Percentiles rank a stretch among this genome's conserved stretches.
Evolutionary conservation across 1,284 basidiomycete species (phyloP).

Genomic region (Sanghuangporus sanghuang): DNA sequence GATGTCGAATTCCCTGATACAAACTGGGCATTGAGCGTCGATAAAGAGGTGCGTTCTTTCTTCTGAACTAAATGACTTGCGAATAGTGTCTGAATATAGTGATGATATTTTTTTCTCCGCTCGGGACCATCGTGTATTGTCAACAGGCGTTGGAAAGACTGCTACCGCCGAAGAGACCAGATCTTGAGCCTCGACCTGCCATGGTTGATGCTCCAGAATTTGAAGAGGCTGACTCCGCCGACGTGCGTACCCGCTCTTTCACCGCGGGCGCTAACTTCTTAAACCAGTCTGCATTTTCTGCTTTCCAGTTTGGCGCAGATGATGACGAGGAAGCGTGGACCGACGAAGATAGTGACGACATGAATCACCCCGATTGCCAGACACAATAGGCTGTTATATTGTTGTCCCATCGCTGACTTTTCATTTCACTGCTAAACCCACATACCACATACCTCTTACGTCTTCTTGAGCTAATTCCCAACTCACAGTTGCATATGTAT

Average conservation of each 20-base stretch:
- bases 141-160: constrained; percentile 56
- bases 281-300: constrained; percentile 58
- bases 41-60: constrained; percentile 43
- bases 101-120: constrained; percentile 6
- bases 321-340: constrained; percentile 43
- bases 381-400: constrained; percentile 41
- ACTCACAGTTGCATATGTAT: constrained; percentile 1
- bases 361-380: constrained; percentile 64
- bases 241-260: constrained; percentile 75
- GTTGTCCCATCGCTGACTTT: background rate
- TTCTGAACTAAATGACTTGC: background rate
- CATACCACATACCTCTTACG: background rate
- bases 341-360: constrained; percentile 59
- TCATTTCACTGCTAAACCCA: background rate
- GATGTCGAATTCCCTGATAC: constrained; percentile 81
- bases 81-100: background rate
- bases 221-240: constrained; percentile 71
- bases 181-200: constrained; percentile 65
- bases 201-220: constrained; percentile 68
- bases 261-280: constrained; percentile 61
- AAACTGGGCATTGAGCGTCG: constrained; percentile 60
- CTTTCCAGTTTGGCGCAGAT: constrained; percentile 49
- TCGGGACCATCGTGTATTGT: background rate
- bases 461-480: background rate
- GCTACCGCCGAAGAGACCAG: constrained; percentile 71